A percentile compares a stretch with the other conserved stretches of the same genome.
These are phyloP conservation scores for Chrysoporthe puriensis DNA, from an alignment of 2,329 filamentous ascomycete genomes.

Conservation along the genomic window DNA sequence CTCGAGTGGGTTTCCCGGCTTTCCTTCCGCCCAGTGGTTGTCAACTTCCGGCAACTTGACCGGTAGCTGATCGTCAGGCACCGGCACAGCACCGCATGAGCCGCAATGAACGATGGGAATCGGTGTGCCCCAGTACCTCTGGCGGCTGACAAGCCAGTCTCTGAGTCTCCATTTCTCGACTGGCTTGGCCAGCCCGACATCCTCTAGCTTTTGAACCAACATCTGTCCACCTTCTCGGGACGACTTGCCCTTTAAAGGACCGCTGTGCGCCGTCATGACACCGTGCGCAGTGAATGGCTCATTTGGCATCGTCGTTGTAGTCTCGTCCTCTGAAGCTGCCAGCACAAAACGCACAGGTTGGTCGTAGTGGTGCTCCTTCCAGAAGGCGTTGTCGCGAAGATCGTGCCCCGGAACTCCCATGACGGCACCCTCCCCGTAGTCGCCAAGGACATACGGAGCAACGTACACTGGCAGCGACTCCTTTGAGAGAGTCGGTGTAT, in stretches of 20 bases:
- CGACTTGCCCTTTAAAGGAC: conserved; percentile 64
- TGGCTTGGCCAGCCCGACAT: conserved; percentile 61
- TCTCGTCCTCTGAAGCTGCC: conserved; percentile 52
- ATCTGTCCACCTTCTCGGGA: conserved; percentile 65
- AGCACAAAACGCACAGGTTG: conserved; percentile 68
- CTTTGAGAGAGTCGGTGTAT: conserved; percentile 54
- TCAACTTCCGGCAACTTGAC: conserved; percentile 74
- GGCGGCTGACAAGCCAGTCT: conserved; percentile 91
- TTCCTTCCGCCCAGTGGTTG: conserved; percentile 68
- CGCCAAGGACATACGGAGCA: conserved; percentile 81
- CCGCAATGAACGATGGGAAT: conserved; percentile 86
- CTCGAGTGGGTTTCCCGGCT: conserved; percentile 77
- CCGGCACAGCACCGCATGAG: conserved; percentile 77
- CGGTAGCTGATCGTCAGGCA: conserved; percentile 76
- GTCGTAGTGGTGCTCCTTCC: conserved; percentile 68
- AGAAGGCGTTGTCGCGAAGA: conserved; percentile 76
- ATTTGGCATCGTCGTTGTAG: conserved; percentile 46
- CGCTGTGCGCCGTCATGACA: conserved; percentile 67
- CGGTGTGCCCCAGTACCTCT: conserved; percentile 88
- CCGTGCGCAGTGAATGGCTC: conserved; percentile 69
- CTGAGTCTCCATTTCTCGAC: conserved; percentile 78
- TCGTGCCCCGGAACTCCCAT: conserved; percentile 94
- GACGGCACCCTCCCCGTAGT: conserved; percentile 85
- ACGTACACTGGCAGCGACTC: conserved; percentile 74
- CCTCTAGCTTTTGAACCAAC: conserved; percentile 61